A percentile compares a stretch with the other conserved stretches of the same genome.
Conservation (phyloP, 305 asterid species). For the Fraxinus sp. region DNA sequence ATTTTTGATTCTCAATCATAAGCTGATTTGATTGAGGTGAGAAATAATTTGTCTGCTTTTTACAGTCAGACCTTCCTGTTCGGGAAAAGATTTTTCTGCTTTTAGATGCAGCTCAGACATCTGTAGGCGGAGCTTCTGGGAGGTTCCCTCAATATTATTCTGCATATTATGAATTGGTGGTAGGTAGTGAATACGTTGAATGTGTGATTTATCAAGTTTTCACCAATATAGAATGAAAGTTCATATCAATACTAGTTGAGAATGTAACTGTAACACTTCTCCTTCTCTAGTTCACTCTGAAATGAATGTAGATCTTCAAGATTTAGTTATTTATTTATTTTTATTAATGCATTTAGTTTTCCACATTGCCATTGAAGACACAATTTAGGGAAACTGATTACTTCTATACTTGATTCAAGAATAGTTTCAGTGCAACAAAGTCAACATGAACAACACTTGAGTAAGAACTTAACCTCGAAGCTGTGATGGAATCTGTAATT, state of each 20-base stretch:
- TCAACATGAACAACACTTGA: background rate
- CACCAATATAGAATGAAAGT: constrained; percentile 4
- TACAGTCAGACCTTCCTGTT: constrained; percentile 77
- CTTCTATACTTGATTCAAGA: background rate
- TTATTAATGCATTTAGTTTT: background rate
- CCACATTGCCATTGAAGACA: background rate
- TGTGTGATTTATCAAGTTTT: constrained; percentile 10
- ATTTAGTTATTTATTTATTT: too few species aligned
- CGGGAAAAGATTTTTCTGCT: constrained; percentile 88
- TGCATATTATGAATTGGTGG: constrained; percentile 93
- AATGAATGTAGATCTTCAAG: background rate
- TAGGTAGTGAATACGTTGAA: constrained; percentile 33
- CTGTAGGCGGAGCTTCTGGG: constrained; percentile 95
- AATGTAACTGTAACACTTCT: background rate
- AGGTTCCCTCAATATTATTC: constrained; percentile 85
- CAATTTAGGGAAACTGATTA: background rate
- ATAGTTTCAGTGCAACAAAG: background rate
- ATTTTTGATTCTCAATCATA: constrained; percentile 9
- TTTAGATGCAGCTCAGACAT: constrained; percentile 96
- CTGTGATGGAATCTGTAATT: background rate
- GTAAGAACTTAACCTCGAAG: background rate
- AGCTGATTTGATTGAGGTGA: constrained; percentile 12
- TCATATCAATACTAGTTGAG: constrained; percentile 8
- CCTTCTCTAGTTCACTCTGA: too few species aligned
- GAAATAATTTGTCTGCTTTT: constrained; percentile 12